These are phyloP conservation scores for Zoysia pacifica DNA, from an alignment of 176 grass and related monocot genomes.

Conservation along the genomic window DNA sequence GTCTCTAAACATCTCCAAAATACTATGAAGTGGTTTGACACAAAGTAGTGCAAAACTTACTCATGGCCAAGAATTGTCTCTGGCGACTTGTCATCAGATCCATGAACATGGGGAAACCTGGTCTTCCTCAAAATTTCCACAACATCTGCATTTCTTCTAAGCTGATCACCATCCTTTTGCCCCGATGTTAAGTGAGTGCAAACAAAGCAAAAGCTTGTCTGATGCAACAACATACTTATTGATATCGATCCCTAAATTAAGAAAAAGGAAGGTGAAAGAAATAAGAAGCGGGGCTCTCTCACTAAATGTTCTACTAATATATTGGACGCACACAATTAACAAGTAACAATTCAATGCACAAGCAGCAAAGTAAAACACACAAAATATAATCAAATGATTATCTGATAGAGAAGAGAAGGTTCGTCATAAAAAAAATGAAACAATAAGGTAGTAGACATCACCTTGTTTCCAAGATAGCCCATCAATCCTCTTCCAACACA, in stretches of 20 bases:
- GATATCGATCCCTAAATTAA: conserved; percentile 84
- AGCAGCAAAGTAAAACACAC: not conserved
- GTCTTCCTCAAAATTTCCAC: conserved; percentile 88
- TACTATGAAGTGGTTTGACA: not conserved
- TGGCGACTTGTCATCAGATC: conserved; percentile 61
- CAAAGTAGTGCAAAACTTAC: conserved; percentile 40
- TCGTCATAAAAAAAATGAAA: not conserved
- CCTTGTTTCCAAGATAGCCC: conserved; percentile 99
- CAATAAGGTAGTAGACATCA: conserved; percentile 17
- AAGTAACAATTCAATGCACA: not conserved
- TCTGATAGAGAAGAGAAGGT: not conserved
- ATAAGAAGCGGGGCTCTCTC: not conserved
- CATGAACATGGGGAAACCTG: conserved; percentile 76
- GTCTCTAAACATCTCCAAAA: not conserved
- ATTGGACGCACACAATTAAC: not conserved
- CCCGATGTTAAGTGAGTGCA: conserved; percentile 98
- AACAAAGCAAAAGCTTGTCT: conserved; percentile 96
- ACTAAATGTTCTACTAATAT: not conserved
- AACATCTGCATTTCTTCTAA: conserved; percentile 86
- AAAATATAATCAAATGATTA: not conserved
- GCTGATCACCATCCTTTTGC: conserved; percentile 85
- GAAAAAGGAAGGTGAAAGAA: not conserved
- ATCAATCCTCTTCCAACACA: conserved; percentile 96
- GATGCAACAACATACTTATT: conserved; percentile 89
- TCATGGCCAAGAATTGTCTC: conserved; percentile 88